Conservation (phyloP, 495 filamentous ascomycete species). For the Letharia lupina region DNA sequence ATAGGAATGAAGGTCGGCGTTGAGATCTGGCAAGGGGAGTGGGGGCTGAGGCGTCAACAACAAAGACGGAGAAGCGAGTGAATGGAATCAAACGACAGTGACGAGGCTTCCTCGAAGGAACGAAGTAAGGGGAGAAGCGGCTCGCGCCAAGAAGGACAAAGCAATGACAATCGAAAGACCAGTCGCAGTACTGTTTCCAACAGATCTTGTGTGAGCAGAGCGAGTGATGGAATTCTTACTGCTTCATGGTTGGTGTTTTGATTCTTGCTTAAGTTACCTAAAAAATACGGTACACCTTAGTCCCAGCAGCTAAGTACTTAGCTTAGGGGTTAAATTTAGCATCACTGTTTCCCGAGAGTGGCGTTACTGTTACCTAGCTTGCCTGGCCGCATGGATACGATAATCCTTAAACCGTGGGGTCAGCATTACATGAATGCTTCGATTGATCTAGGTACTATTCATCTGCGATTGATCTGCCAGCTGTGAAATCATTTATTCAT, state of each 20-base stretch:
- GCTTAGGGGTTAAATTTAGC: background rate
- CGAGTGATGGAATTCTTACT: background rate
- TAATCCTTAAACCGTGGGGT: too few relatives aligned
- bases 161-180: background rate
- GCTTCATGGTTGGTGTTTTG: background rate
- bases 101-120: background rate
- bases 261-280: background rate
- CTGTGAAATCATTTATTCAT: too few relatives aligned
- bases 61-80: constrained; percentile 3
- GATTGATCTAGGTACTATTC: too few relatives aligned
- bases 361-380: background rate
- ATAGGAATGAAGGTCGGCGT: background rate
- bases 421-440: too few relatives aligned
- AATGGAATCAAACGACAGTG: background rate
- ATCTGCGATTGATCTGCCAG: too few relatives aligned
- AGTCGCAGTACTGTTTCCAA: background rate
- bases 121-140: background rate
- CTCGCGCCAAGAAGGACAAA: background rate
- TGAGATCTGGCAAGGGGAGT: background rate
- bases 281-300: too few relatives aligned
- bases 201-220: background rate
- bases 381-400: background rate
- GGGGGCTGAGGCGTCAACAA: background rate
- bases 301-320: too few relatives aligned
- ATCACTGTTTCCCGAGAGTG: background rate